Evolutionary conservation across 169 alveolate genomes (phyloP).

Genomic region (Babesia bigemina): DNA sequence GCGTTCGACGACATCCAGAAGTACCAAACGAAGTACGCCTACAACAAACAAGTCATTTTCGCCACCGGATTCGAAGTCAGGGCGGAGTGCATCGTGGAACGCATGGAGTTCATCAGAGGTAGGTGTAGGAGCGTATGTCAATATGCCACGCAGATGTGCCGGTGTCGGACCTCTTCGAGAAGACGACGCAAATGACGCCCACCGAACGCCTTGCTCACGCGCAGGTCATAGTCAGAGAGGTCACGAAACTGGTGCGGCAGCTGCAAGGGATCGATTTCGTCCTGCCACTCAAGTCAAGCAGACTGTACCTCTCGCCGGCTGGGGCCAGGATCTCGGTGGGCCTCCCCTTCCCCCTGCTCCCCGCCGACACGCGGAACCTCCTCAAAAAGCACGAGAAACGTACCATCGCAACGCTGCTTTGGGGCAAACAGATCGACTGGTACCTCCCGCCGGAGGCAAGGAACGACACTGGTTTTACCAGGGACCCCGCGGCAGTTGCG

Average conservation of each 20-base stretch:
- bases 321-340: slow-evolving; percentile 59
- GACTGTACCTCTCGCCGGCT: slow-evolving; percentile 55
- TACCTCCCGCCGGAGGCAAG: slow-evolving; percentile 72
- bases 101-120: slow-evolving; percentile 51
- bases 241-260: slow-evolving; percentile 42
- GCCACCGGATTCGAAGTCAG: slow-evolving; percentile 35
- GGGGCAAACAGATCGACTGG: slow-evolving; percentile 67
- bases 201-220: slow-evolving; percentile 47
- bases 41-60: slow-evolving; percentile 29
- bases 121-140: background rate
- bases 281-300: slow-evolving; percentile 69
- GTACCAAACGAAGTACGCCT: slow-evolving; percentile 4
- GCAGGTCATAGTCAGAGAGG: slow-evolving; percentile 60
- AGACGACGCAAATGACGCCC: slow-evolving; percentile 39
- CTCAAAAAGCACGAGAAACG: slow-evolving; percentile 18
- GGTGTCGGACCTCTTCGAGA: slow-evolving; percentile 54
- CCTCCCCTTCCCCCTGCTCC: slow-evolving; percentile 50
- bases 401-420: slow-evolving; percentile 65
- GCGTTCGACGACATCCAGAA: slow-evolving; percentile 14
- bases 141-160: slow-evolving; percentile 34
- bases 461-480: slow-evolving; percentile 44
- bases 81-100: slow-evolving; percentile 40
- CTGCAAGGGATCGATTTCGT: slow-evolving; percentile 48
- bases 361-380: slow-evolving; percentile 8
- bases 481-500: slow-evolving; percentile 37